A percentile compares a stretch with the other conserved stretches of the same genome.
phyloP scores from a whole-genome alignment of 768 basidiomycete species.

The Suillus plorans region DNA sequence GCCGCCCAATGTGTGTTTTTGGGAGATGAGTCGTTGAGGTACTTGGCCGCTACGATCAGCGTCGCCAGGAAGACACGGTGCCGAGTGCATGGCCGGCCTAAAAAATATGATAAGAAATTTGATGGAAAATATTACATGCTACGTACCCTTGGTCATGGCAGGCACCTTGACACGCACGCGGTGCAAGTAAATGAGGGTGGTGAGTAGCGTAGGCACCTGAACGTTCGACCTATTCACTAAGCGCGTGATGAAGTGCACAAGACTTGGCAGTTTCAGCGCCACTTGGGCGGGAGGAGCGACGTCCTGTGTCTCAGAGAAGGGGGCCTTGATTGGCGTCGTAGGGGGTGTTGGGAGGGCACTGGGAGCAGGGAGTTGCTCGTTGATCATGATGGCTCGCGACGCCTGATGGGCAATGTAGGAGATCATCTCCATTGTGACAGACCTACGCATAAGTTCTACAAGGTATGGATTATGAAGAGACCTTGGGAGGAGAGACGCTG shows the following conservation, averaged over 20 bases:
- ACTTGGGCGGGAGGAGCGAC: slow-evolving; percentile 17
- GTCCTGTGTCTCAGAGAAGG: slow-evolving; percentile 33
- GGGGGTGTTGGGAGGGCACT: slow-evolving; percentile 64
- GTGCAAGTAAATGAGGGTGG: slow-evolving; percentile 90
- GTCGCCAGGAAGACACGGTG: slow-evolving; percentile 96
- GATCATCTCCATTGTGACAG: slow-evolving; percentile 85
- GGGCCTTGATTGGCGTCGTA: slow-evolving; percentile 54
- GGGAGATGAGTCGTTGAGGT: slow-evolving; percentile 93
- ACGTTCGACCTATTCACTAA: slow-evolving; percentile 83
- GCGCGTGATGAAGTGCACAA: slow-evolving; percentile 83
- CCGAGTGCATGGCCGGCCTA: slow-evolving; percentile 84
- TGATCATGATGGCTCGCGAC: slow-evolving; percentile 70
- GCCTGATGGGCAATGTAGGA: slow-evolving; percentile 79
- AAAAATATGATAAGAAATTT: slow-evolving; percentile 5
- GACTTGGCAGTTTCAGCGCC: slow-evolving; percentile 48
- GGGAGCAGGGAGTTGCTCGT: slow-evolving; percentile 41
- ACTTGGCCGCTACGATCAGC: slow-evolving; percentile 94
- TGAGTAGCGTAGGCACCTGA: slow-evolving; percentile 85
- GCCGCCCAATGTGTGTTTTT: slow-evolving; percentile 94
- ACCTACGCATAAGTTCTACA: slow-evolving; percentile 72
- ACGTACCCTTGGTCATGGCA: slow-evolving; percentile 78
- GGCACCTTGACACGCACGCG: slow-evolving; percentile 81
- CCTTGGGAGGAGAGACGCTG: slow-evolving; percentile 79
- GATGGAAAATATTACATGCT: not conserved
- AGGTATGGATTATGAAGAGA: slow-evolving; percentile 79